Base-by-base conservation (phyloP, 257 asterid genomes). In the Forsythia viridissima region DNA sequence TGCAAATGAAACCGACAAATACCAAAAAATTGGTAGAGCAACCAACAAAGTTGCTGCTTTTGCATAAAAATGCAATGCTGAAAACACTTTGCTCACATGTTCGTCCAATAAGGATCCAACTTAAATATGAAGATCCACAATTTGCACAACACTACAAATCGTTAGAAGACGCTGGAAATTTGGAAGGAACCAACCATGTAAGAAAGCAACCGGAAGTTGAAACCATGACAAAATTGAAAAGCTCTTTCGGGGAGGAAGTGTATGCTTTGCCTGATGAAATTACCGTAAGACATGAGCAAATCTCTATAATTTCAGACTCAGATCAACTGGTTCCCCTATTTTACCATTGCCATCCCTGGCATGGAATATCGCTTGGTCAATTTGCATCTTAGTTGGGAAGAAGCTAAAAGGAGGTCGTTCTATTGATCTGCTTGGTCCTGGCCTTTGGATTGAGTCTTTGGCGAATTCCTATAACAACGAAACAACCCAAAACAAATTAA, bases 311-410 rank as follows among this genome's bases (percentile, higher is more conserved):
- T 89, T 92, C 52, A 93, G 85, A 86, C 81, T 88, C 37, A 92
- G 97, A 87, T 94, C 98, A 76, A 94, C 82, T 34, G 72, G 78
- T 68, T 88, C 92, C 34, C 85, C 88, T 78, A 71, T 85, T 43
- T 82, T 88, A 48, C 84, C 82, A 16, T 73, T 76, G 70, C 83
- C 83, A 41, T 61, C 77, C 81, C 85, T 75, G 39, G 44, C 76
- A 67, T 72, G 36, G 36, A 63, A 76, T 46, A 88, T 59, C 15
- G 70, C 69, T 48, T 80, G 85, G 65, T 77, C 82, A 55, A 5
- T 78, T 68, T 78, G 86, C 80, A 72, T 9, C 73, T 82, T 81
- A 41, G 86, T 51, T 0, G 97, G 97, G 80, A 92, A 94, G 88
- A 94, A 92, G 89, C 88, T 84, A 77, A 82, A 84, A 37, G 85